A percentile compares a stretch with the other conserved stretches of the same genome.
Conservation (phyloP, 23 red algal species). For the Gracilariopsis chorda region DNA sequence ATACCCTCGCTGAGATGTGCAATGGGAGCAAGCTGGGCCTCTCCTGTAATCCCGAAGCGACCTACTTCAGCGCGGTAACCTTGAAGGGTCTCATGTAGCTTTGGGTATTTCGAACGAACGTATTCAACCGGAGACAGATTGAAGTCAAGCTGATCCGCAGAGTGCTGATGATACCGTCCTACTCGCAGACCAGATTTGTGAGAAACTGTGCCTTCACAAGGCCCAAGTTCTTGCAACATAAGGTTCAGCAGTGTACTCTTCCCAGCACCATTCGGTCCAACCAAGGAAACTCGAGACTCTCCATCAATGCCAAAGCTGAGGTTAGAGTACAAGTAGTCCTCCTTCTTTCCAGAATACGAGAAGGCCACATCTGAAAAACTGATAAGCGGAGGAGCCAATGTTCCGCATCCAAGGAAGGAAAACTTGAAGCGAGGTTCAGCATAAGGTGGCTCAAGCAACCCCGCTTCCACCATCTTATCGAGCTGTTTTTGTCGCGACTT, state of each 20-base stretch:
- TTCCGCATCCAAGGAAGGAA: conserved; percentile 78
- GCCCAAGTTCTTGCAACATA: conserved; percentile 70
- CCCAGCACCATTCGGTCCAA: conserved; percentile 96
- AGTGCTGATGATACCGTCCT: conserved; percentile 91
- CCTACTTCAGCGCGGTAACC: conserved; percentile 74
- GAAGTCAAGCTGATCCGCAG: conserved; percentile 78
- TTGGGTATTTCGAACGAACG: conserved; percentile 70
- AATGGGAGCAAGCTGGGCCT: conserved; percentile 77
- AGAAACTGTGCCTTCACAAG: conserved; percentile 78
- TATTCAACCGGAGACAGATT: conserved; percentile 81
- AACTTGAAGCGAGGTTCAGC: conserved; percentile 82
- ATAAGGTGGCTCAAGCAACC: conserved; percentile 68
- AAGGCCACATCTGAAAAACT: conserved; percentile 92
- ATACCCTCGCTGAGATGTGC: conserved; percentile 82
- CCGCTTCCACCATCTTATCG: conserved; percentile 85
- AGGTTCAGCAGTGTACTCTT: conserved; percentile 96
- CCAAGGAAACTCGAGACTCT: conserved; percentile 88
- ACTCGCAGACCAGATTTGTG: conserved; percentile 81
- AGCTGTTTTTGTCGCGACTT: conserved; percentile 92
- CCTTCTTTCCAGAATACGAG: conserved; percentile 75
- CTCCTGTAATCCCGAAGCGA: conserved; percentile 79
- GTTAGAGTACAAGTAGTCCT: conserved; percentile 76
- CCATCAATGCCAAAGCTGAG: conserved; percentile 92
- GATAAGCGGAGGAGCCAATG: conserved; percentile 81
- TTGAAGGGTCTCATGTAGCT: conserved; percentile 71